Evolutionary conservation across 2,329 filamentous ascomycete species (phyloP).

Genomic region (Sordariomycetes sp.): DNA sequence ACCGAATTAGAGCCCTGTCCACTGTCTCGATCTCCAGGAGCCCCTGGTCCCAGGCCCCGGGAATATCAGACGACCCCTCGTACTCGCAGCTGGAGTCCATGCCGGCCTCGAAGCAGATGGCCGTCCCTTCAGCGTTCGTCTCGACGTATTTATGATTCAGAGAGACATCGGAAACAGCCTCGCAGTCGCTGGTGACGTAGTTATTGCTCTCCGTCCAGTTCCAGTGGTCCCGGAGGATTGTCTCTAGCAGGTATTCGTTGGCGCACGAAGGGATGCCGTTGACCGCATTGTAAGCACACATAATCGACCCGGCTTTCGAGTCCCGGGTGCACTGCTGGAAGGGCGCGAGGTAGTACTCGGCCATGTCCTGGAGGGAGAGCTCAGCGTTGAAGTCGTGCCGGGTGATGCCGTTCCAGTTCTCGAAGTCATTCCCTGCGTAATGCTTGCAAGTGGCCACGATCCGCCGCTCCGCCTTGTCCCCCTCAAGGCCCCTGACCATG

Average conservation of each 20-base stretch:
- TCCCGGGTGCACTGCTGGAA: conserved; percentile 54
- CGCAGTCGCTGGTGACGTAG: conserved; percentile 56
- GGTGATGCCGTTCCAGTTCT: conserved; percentile 27
- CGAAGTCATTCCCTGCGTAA: conserved; percentile 46
- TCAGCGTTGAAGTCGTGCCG: conserved; percentile 44
- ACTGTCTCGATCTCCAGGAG: conserved; percentile 16
- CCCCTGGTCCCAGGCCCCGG: conserved; percentile 17
- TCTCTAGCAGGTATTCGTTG: conserved; percentile 49
- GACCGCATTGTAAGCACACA: conserved; percentile 54
- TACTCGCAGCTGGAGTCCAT: conserved; percentile 22
- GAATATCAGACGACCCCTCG: conserved; percentile 14
- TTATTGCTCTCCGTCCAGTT: conserved; percentile 50
- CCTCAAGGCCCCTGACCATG: conserved; percentile 42
- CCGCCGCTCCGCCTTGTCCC: conserved; percentile 17
- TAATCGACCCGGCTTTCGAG: conserved; percentile 44
- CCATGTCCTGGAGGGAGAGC: conserved; percentile 49
- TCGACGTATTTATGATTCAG: conserved; percentile 25
- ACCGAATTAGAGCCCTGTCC: conserved; percentile 36
- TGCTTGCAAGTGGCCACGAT: conserved; percentile 49
- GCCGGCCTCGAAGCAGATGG: conserved; percentile 20
- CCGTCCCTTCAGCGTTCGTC: conserved; percentile 20
- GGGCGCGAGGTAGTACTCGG: conserved; percentile 56
- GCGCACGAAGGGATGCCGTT: conserved; percentile 58
- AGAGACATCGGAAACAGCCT: conserved; percentile 48
- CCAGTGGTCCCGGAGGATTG: conserved; percentile 56